Conservation (phyloP, 1,284 basidiomycete genomes). For the Neolentinus lepideus region DNA sequence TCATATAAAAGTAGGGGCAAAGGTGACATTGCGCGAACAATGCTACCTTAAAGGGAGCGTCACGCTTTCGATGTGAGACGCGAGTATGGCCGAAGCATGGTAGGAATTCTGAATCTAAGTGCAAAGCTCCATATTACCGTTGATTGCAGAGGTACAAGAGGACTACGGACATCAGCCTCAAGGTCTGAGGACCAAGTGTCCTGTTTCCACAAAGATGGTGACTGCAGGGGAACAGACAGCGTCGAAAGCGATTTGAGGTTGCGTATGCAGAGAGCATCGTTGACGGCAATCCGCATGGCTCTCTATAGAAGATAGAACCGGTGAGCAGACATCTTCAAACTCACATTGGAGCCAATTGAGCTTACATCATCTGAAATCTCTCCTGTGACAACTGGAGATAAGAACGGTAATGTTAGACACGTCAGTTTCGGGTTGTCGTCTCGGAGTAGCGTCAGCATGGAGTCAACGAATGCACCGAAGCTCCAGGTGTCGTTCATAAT, state of each 20-base stretch:
- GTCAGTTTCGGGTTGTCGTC: constrained; percentile 61
- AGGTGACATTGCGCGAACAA: not conserved
- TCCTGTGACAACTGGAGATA: constrained; percentile 36
- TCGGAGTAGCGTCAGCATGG: constrained; percentile 48
- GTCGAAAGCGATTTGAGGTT: constrained; percentile 44
- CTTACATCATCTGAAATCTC: constrained; percentile 38
- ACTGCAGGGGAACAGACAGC: constrained; percentile 47
- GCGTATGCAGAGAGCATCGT: constrained; percentile 55
- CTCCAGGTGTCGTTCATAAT: constrained; percentile 50
- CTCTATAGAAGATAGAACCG: no score
- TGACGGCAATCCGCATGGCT: constrained; percentile 22
- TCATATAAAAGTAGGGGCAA: constrained; percentile 3
- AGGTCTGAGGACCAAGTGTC: constrained; percentile 36
- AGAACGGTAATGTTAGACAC: constrained; percentile 44
- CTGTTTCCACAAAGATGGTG: constrained; percentile 32
- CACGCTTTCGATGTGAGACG: constrained; percentile 57
- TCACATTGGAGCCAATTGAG: constrained; percentile 7
- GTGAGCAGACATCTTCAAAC: not conserved
- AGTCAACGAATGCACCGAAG: constrained; percentile 58
- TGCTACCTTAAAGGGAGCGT: constrained; percentile 62
- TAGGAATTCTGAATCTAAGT: constrained; percentile 36
- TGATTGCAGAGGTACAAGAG: not conserved
- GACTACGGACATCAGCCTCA: constrained; percentile 30
- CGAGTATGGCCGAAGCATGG: constrained; percentile 56
- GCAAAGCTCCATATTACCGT: constrained; percentile 6